A percentile compares a stretch with the other conserved stretches of the same genome.
phyloP scores from a whole-genome alignment of 108 stramenopile genomes.

The Licmophora abbreviata region DNA sequence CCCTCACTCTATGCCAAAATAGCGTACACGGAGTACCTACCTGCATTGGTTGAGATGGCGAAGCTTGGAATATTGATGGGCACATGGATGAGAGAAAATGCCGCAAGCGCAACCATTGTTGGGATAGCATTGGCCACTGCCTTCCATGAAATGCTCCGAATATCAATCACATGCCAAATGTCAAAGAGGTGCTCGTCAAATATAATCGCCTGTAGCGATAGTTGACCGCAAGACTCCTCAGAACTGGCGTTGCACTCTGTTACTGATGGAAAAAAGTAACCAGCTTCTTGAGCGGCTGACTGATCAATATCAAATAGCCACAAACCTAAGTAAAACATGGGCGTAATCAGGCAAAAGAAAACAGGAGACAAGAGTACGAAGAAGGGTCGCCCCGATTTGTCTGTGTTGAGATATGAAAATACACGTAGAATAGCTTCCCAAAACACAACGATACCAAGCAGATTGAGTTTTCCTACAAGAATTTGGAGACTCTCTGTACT shows the following conservation, averaged over 20 bases:
- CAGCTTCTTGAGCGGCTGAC: conserved; percentile 27
- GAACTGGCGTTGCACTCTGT: background rate
- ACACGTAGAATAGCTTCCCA: conserved; percentile 60
- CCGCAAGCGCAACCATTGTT: conserved; percentile 47
- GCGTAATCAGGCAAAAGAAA: conserved; percentile 72
- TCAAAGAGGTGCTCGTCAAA: conserved; percentile 33
- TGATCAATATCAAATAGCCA: conserved; percentile 16
- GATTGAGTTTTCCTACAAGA: conserved; percentile 24
- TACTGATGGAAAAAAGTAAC: conserved; percentile 64
- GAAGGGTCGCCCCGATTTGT: conserved; percentile 29
- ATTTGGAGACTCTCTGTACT: conserved; percentile 13
- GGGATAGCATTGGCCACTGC: conserved; percentile 46
- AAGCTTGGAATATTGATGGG: conserved; percentile 87
- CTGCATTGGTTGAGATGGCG: conserved; percentile 48
- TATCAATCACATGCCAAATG: conserved; percentile 26
- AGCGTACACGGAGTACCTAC: conserved; percentile 5
- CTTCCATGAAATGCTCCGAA: conserved; percentile 44
- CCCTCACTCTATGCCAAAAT: background rate
- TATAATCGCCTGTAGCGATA: conserved; percentile 8
- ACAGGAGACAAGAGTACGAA: conserved; percentile 70
- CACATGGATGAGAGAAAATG: conserved; percentile 76
- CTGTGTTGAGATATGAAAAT: conserved; percentile 25
- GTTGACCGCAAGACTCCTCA: no score
- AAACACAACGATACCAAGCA: conserved; percentile 36
- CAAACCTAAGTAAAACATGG: conserved; percentile 53